Percentiles rank a stretch among this genome's conserved stretches.
Evolutionary conservation across 2,329 filamentous ascomycete species (phyloP).

Genomic region (Claviceps sp.): DNA sequence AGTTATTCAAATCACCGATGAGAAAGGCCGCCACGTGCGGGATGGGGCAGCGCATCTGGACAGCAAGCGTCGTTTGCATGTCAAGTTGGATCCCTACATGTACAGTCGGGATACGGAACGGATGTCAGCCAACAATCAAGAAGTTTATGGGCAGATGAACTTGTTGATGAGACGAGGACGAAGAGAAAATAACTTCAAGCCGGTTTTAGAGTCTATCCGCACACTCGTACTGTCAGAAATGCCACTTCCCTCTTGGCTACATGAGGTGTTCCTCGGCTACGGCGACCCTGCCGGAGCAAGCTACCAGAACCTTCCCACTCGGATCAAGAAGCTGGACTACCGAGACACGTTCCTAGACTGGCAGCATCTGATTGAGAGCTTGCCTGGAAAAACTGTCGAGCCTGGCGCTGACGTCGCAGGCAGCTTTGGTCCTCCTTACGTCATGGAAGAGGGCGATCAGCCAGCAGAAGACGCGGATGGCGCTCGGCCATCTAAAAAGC

Average conservation of each 20-base stretch:
- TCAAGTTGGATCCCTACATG: constrained; percentile 66
- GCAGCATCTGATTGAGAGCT: constrained; percentile 81
- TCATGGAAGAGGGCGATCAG: constrained; percentile 55
- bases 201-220: constrained; percentile 82
- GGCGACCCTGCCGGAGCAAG: constrained; percentile 81
- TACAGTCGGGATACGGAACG: constrained; percentile 66
- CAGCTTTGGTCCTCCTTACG: constrained; percentile 77
- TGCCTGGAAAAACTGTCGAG: constrained; percentile 78
- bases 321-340: constrained; percentile 70
- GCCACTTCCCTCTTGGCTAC: constrained; percentile 78
- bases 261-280: constrained; percentile 95
- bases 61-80: constrained; percentile 56
- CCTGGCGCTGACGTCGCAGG: constrained; percentile 56
- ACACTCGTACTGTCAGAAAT: constrained; percentile 74
- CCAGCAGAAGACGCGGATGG: constrained; percentile 35
- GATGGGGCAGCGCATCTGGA: constrained; percentile 48
- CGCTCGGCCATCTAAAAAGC: constrained; percentile 65
- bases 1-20: constrained; percentile 73
- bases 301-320: constrained; percentile 70
- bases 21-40: constrained; percentile 62
- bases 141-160: constrained; percentile 77
- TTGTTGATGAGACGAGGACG: constrained; percentile 70
- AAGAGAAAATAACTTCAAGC: constrained; percentile 94
- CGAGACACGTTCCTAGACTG: constrained; percentile 91
- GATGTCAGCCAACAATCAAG: constrained; percentile 50